phyloP scores from a whole-genome alignment of 2,329 filamentous ascomycete genomes.

The Botrytis sinoallii region DNA sequence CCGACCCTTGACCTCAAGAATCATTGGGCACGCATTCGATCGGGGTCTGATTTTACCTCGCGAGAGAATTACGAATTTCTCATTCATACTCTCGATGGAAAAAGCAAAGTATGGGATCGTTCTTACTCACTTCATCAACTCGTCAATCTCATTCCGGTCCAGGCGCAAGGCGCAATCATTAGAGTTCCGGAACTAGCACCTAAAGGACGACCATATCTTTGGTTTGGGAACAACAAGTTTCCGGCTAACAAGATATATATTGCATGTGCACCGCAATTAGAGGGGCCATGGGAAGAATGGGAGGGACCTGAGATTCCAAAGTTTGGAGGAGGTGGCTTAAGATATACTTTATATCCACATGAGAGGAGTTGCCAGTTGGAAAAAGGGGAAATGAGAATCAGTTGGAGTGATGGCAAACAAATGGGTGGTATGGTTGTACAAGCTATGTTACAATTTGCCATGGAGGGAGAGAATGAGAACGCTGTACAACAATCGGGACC shows the following conservation, averaged over 20 bases:
- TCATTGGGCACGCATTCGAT: conserved; percentile 2
- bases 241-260: neutral
- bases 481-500: neutral
- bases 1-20: conserved; percentile 11
- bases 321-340: neutral
- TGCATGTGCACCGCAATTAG: neutral
- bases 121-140: conserved; percentile 9
- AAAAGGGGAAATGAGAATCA: neutral
- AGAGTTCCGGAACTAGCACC: neutral
- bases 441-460: conserved; percentile 1
- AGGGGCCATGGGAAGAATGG: conserved; percentile 12
- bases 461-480: neutral
- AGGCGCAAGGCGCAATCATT: conserved; percentile 12
- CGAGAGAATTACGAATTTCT: conserved; percentile 14
- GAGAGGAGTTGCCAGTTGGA: neutral
- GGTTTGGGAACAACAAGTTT: conserved; percentile 10
- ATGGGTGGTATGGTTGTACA: conserved; percentile 7
- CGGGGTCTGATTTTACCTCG: neutral
- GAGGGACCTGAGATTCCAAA: conserved; percentile 1
- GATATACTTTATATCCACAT: conserved; percentile 16
- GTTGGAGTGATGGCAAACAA: conserved; percentile 10
- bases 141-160: neutral
- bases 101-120: conserved; percentile 1
- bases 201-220: conserved; percentile 2
- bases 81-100: conserved; percentile 7